Conservation (phyloP, 192 early-diverging fungal species). For the Backusella circina region DNA sequence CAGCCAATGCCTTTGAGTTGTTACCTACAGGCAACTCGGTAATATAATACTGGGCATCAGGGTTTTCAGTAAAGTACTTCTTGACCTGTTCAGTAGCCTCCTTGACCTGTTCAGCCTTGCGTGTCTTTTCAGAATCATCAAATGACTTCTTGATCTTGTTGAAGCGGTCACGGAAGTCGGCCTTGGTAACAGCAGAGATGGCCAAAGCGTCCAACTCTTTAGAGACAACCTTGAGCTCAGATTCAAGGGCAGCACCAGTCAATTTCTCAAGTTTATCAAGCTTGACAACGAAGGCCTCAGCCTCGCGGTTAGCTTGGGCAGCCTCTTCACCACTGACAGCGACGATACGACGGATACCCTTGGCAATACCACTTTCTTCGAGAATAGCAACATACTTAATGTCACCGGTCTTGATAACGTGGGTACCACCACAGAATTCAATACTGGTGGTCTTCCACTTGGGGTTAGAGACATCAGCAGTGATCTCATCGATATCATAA, state of each 20-base stretch:
- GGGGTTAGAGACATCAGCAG: slow-evolving; percentile 71
- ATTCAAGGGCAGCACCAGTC: slow-evolving; percentile 62
- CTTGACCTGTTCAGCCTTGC: slow-evolving; percentile 83
- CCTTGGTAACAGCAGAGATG: slow-evolving; percentile 80
- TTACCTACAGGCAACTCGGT: slow-evolving; percentile 64
- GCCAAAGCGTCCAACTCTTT: slow-evolving; percentile 78
- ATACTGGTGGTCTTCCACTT: slow-evolving; percentile 84
- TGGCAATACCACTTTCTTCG: slow-evolving; percentile 91
- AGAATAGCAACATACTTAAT: slow-evolving; percentile 83
- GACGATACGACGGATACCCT: slow-evolving; percentile 94
- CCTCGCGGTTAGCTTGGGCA: slow-evolving; percentile 53
- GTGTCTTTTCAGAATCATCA: slow-evolving; percentile 85
- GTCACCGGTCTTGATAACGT: slow-evolving; percentile 85
- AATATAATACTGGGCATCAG: slow-evolving; percentile 56
- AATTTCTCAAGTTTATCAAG: slow-evolving; percentile 59
- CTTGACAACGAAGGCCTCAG: slow-evolving; percentile 65
- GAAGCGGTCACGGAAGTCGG: slow-evolving; percentile 67
- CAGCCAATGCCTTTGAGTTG: slow-evolving; percentile 82
- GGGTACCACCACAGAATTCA: slow-evolving; percentile 99
- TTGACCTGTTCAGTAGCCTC: slow-evolving; percentile 77
- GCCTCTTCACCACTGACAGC: slow-evolving; percentile 95
- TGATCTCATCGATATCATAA: slow-evolving; percentile 80
- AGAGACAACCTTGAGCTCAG: slow-evolving; percentile 70
- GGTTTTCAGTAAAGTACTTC: slow-evolving; percentile 62
- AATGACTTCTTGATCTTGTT: slow-evolving; percentile 76